Evolutionary conservation across 2,329 filamentous ascomycete genomes (phyloP).

Genomic region (Fusarium sp.): DNA sequence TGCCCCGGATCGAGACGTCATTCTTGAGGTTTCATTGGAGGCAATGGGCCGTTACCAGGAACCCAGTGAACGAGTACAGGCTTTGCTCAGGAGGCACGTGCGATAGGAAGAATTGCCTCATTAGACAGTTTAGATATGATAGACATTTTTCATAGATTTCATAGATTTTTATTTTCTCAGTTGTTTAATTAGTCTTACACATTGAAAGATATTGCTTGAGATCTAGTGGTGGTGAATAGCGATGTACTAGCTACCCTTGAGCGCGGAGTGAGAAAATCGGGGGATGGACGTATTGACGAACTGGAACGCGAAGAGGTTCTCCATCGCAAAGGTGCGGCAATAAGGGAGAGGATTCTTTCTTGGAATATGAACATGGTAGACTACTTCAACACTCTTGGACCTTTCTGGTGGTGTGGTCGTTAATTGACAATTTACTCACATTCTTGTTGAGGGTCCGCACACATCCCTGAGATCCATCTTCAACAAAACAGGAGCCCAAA

Average conservation of each 20-base stretch:
- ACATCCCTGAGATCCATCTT: no score
- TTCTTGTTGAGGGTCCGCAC: fast-evolving
- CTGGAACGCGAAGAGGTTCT: background rate
- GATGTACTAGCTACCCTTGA: background rate
- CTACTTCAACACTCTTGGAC: background rate
- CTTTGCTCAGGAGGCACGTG: background rate
- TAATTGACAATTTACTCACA: no score
- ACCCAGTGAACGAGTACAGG: background rate
- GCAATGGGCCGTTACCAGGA: background rate
- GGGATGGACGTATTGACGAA: background rate
- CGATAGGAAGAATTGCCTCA: background rate
- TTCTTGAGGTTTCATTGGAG: conserved; percentile 19
- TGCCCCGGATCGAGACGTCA: background rate
- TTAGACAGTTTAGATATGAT: background rate
- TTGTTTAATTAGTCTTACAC: background rate
- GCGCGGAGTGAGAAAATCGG: background rate
- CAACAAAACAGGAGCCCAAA: background rate
- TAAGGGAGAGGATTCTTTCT: background rate
- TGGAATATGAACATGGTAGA: background rate
- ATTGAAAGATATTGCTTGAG: no score
- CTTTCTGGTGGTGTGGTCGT: background rate
- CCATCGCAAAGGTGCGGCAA: background rate
- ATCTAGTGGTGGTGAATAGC: no score
- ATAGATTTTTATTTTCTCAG: background rate
- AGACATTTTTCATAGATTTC: background rate